Conservation (phyloP, 139 green algal species). For the Volvox africanus region DNA sequence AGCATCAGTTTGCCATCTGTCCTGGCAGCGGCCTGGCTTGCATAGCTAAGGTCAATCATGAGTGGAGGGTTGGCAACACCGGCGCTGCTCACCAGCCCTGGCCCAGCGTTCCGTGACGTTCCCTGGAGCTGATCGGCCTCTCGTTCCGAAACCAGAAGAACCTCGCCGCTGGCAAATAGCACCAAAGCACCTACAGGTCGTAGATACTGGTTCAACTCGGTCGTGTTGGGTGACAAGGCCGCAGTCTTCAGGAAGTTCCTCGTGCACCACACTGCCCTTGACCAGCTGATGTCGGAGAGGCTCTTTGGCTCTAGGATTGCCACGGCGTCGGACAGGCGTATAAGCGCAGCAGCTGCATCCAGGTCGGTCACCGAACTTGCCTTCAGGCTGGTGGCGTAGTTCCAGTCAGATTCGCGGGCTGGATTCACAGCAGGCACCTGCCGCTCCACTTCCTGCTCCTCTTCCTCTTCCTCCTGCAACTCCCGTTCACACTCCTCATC, state of each 20-base stretch:
- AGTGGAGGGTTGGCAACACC: neutral
- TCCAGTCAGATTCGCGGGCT: conserved; percentile 54
- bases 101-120: neutral
- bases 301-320: neutral
- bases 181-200: conserved; percentile 57
- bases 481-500: conserved; percentile 72
- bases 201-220: conserved; percentile 51
- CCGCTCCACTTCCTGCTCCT: conserved; percentile 65
- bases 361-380: neutral
- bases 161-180: conserved; percentile 40
- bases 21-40: neutral
- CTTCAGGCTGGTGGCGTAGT: conserved; percentile 16
- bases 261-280: conserved; percentile 47
- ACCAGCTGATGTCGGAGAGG: neutral
- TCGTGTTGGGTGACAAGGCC: neutral
- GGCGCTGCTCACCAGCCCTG: neutral
- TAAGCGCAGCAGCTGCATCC: neutral
- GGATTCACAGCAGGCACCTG: conserved; percentile 39
- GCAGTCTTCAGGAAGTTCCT: conserved; percentile 54
- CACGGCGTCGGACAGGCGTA: neutral
- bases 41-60: conserved; percentile 22
- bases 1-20: neutral
- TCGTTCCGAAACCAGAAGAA: conserved; percentile 71
- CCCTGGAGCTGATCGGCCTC: conserved; percentile 65
- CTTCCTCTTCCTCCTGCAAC: conserved; percentile 65